phyloP scores from a whole-genome alignment of 257 asterid genomes.

The Solanum bukasovii region DNA sequence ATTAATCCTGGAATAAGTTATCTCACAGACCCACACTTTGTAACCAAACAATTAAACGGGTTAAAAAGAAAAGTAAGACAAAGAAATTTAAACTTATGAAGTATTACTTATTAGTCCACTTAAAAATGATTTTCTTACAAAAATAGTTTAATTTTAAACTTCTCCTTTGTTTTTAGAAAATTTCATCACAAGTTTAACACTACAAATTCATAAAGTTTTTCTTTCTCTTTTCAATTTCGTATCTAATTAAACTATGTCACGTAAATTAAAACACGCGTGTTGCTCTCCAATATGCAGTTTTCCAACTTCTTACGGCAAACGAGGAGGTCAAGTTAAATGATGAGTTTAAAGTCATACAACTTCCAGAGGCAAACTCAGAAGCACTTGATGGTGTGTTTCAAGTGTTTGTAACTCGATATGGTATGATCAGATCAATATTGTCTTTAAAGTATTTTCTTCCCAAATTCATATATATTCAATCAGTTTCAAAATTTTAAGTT shows the following conservation, averaged over 20 bases:
- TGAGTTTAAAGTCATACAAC: background rate
- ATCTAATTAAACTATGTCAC: background rate
- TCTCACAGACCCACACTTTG: no score
- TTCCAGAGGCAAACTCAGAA: background rate
- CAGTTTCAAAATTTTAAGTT: no score
- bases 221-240: background rate
- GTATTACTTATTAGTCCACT: background rate
- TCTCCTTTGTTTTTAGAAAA: background rate
- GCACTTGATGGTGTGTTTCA: background rate
- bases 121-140: background rate
- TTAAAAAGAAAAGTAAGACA: background rate
- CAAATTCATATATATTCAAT: no score
- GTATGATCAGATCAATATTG: no score
- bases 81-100: background rate
- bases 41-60: no score
- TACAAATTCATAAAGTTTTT: background rate
- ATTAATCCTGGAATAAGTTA: no score
- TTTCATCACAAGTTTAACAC: no score
- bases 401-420: background rate
- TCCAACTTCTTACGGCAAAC: background rate
- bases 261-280: rapidly evolving
- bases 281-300: background rate
- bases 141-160: background rate
- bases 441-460: no score
- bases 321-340: background rate